Base-by-base conservation (phyloP, 148 eudicot species). In the Silene conica region DNA sequence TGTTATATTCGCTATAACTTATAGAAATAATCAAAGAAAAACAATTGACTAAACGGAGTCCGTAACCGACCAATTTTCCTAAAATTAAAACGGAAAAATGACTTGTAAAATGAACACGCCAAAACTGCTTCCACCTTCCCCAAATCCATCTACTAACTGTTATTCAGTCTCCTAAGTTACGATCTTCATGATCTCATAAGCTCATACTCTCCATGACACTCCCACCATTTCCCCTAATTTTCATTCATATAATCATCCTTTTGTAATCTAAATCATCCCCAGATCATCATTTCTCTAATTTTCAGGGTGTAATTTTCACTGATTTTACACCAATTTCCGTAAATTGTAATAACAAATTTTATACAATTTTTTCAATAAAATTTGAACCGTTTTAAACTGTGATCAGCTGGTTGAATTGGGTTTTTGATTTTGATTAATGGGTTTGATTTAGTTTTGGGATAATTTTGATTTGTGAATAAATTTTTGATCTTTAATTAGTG, bases 381-480 rank as follows among this genome's bases (percentile, higher is more conserved):
- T 0, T 11, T 12, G 5, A 50, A 11, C 15, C 18, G 0, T 50
- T 50, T 50, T 50, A 50, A 12, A 52, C 34, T 3, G 3, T 45
- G 6, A 23, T 28, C 12, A 19, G 75, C 69, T 72, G 26, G 43
- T 75, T 80, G 48, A 65, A 71, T 72, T 76, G 62, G 67, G 76
- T 71, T 65, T 65, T 78, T 19, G 21, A 48, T 65, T 21, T 21
- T 71, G 14, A 13, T 34, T 62, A 55, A 8, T 74, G 79, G 78
- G 58, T 76, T 69, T 76, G 70, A 66, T 80, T 19, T 12, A 28
- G 56, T 63, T 72, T 14, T 41, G 55, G 66, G 62, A 34, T 63
- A 0, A 43, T 63, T 38, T 62, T 78, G 82, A 81, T 85, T 80
- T 76, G 80, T 80, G 77, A 58, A 6, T 52, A 69, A 52, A 69